Evolutionary conservation across 108 stramenopile species (phyloP).

Genomic region (Cyclotella kingstonii): DNA sequence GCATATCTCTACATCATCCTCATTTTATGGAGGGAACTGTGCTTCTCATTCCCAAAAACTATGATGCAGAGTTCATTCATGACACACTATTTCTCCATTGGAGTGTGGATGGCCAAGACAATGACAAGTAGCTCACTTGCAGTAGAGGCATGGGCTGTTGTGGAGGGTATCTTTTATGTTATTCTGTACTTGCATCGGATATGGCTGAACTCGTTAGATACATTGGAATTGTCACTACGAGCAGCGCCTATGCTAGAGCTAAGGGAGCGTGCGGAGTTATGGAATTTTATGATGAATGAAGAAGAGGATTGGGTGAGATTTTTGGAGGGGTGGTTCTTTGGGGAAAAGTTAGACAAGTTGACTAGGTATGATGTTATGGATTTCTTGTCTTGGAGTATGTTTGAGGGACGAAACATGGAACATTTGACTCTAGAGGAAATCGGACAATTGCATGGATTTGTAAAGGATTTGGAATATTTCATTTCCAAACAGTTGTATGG

Average conservation of each 20-base stretch:
- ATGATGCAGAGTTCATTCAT: constrained; percentile 48
- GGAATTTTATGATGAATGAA: constrained; percentile 64
- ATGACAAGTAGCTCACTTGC: constrained; percentile 53
- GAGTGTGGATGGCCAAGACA: constrained; percentile 49
- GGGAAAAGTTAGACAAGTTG: constrained; percentile 64
- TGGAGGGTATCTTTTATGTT: constrained; percentile 82
- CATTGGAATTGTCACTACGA: constrained; percentile 68
- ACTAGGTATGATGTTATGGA: constrained; percentile 81
- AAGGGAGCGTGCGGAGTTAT: constrained; percentile 59
- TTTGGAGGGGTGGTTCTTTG: constrained; percentile 87
- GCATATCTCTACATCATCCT: constrained; percentile 73
- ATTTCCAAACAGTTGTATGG: constrained; percentile 71
- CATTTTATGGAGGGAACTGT: constrained; percentile 71
- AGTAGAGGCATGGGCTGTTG: constrained; percentile 74
- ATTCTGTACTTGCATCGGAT: constrained; percentile 52
- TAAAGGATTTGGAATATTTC: constrained; percentile 64
- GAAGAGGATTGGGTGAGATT: constrained; percentile 56
- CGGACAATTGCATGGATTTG: constrained; percentile 66
- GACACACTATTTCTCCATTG: constrained; percentile 49
- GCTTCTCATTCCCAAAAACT: constrained; percentile 54
- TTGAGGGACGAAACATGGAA: constrained; percentile 87
- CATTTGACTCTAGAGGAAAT: constrained; percentile 78
- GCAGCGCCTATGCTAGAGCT: constrained; percentile 74
- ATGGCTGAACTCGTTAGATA: constrained; percentile 72
- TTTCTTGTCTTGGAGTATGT: constrained; percentile 80